Conservation (phyloP, 2,329 filamentous ascomycete genomes). For the Exophiala phaeomuriformis region DNA sequence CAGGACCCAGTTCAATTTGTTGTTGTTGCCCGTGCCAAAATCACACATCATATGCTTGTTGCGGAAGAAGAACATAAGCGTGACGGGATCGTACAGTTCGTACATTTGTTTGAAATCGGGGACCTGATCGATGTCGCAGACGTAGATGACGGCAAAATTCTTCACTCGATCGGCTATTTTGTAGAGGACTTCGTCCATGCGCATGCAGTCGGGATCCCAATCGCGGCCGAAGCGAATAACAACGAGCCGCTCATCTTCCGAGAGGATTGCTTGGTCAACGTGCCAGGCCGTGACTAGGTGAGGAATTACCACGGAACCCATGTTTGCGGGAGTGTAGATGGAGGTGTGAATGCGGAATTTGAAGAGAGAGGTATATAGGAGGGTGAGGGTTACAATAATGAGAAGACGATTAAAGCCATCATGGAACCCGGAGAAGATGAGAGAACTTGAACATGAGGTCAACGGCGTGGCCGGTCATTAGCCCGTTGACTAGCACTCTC, state of each 20-base stretch:
- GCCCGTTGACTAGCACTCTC: no score
- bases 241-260: constrained; percentile 84
- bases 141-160: constrained; percentile 87
- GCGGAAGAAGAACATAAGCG: constrained; percentile 95
- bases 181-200: constrained; percentile 89
- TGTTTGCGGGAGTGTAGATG: constrained; percentile 2
- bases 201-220: constrained; percentile 60
- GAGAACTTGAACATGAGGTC: constrained; percentile 1
- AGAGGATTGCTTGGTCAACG: constrained; percentile 90
- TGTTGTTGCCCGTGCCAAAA: constrained; percentile 97
- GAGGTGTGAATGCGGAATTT: background rate
- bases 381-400: background rate
- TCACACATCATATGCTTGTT: constrained; percentile 79
- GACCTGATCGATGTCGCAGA: constrained; percentile 86
- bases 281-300: constrained; percentile 93
- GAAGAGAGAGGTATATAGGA: background rate
- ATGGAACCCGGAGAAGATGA: background rate
- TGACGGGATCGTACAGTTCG: constrained; percentile 81
- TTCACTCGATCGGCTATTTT: constrained; percentile 89
- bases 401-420: background rate
- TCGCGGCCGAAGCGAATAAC: constrained; percentile 91
- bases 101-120: constrained; percentile 97
- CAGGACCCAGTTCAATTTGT: constrained; percentile 92
- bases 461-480: background rate
- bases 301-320: constrained; percentile 50